These are phyloP conservation scores for Blastocystis sp. DNA, from an alignment of 352 stramenopile genomes.

Conservation along the genomic window DNA sequence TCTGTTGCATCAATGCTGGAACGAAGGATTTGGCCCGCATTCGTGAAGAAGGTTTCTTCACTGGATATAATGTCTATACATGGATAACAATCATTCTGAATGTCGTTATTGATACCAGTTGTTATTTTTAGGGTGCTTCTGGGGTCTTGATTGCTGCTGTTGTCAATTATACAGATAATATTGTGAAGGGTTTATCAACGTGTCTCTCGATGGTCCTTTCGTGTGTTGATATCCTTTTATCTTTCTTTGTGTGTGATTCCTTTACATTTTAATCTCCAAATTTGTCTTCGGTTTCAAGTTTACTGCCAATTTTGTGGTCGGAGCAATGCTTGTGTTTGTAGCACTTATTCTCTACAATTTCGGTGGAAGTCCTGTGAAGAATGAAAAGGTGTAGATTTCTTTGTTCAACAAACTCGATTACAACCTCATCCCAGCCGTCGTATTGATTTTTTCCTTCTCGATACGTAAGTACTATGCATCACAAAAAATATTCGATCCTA, in stretches of 20 bases:
- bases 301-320: slow-evolving; percentile 14
- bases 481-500: not conserved
- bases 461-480: slow-evolving; percentile 57
- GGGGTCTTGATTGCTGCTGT: slow-evolving; percentile 72
- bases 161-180: slow-evolving; percentile 83
- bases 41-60: slow-evolving; percentile 56
- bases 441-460: slow-evolving; percentile 60
- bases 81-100: slow-evolving; percentile 74
- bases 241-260: not conserved
- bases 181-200: slow-evolving; percentile 80
- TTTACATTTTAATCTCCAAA: slow-evolving; percentile 46
- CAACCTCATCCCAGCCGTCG: slow-evolving; percentile 15
- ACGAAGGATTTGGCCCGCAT: slow-evolving; percentile 32
- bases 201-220: slow-evolving; percentile 72
- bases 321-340: slow-evolving; percentile 39
- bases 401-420: slow-evolving; percentile 46
- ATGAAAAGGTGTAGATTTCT: slow-evolving; percentile 57
- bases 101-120: slow-evolving; percentile 66
- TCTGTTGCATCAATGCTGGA: slow-evolving; percentile 47
- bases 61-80: slow-evolving; percentile 64
- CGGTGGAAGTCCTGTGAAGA: not conserved
- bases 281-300: slow-evolving; percentile 56
- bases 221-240: slow-evolving; percentile 57
- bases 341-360: slow-evolving; percentile 60
- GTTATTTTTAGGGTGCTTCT: slow-evolving; percentile 32